These are phyloP conservation scores for Pisolithus marmoratus DNA, from an alignment of 768 basidiomycete genomes.

Conservation along the genomic window DNA sequence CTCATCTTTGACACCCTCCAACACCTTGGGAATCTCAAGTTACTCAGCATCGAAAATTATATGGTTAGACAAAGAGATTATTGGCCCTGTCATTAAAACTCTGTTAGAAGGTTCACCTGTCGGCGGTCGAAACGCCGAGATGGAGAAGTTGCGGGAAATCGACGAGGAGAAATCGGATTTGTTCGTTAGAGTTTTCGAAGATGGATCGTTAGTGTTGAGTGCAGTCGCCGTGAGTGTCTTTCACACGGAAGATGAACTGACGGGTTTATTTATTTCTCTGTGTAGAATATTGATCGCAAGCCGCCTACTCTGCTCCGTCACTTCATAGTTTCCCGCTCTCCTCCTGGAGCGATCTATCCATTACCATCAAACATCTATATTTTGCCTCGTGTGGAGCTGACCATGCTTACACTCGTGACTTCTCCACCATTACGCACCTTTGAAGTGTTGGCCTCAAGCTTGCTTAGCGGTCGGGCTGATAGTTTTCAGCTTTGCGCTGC, in stretches of 20 bases:
- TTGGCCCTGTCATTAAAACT: conserved; percentile 43
- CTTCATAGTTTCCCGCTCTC: conserved; percentile 65
- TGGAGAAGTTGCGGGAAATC: conserved; percentile 53
- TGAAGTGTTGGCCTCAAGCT: conserved; percentile 49
- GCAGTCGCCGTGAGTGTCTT: conserved; percentile 59
- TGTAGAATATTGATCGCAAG: conserved; percentile 80
- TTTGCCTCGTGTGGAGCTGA: conserved; percentile 41
- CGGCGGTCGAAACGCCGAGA: conserved; percentile 5
- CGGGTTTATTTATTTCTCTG: conserved; percentile 5
- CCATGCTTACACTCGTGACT: conserved; percentile 53
- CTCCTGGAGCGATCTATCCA: conserved; percentile 41
- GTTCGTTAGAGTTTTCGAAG: conserved; percentile 64
- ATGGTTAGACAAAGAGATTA: conserved; percentile 61
- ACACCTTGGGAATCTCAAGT: conserved; percentile 22
- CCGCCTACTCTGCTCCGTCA: conserved; percentile 80
- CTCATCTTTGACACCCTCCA: conserved; percentile 46
- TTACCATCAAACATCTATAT: conserved; percentile 49
- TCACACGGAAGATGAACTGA: neutral
- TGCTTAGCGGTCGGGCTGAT: conserved; percentile 57
- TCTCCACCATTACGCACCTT: conserved; percentile 62
- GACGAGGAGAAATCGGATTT: conserved; percentile 73
- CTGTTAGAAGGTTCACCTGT: conserved; percentile 32
- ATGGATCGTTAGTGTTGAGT: conserved; percentile 69
- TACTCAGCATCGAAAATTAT: conserved; percentile 48
- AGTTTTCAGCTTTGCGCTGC: conserved; percentile 43